Evolutionary conservation across 2,329 filamentous ascomycete species (phyloP), one percentile per base, ranked within the genome.

Genomic region (Cytospora leucostoma): DNA sequence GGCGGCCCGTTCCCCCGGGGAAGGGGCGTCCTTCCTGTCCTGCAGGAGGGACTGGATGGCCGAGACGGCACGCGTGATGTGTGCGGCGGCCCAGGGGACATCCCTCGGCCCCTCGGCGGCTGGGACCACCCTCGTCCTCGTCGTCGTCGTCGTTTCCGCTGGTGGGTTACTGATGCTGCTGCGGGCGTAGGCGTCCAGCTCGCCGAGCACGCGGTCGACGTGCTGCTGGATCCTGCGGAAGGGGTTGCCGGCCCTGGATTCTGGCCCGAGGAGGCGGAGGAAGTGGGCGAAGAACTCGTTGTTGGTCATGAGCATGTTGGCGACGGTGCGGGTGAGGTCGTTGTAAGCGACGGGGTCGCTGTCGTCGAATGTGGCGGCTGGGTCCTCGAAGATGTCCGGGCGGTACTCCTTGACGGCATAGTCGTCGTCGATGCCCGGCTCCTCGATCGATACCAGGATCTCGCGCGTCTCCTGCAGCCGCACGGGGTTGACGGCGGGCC

Each of bases 221-320:
- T 82, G 79, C 65, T 80, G 79, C 49, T 78, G 75, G 19, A 84
- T 78, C 54, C 77, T 78, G 56, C 78, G 76, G 64, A 84, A 84
- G 4, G 76, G 76, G 65, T 82, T 79, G 49, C 77, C 77, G 38
- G 80, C 73, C 32, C 74, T 73, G 62, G 82, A 80, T 54, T 74
- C 71, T 2, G 82, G 75, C n/a, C 74, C 73, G 60, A 81, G 76
- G 10, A 78, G 73, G 17, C 77, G 76, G 53, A 79, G 75, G 64
- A 86, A 81, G 73, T 83, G 81, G 58, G 81, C 74, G 69, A 85
- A 83, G 72, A 86, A 80, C 49, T 80, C 78, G 70, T 83, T 76
- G 68, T 84, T 84, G 65, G 79, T 76, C 27, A 85, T 74, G 17
- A 86, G 75, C 73, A 86, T 83, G 58, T 79, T 79, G 65, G 83